phyloP scores from a whole-genome alignment of 257 asterid species.

The Craterostigma plantagineum region DNA sequence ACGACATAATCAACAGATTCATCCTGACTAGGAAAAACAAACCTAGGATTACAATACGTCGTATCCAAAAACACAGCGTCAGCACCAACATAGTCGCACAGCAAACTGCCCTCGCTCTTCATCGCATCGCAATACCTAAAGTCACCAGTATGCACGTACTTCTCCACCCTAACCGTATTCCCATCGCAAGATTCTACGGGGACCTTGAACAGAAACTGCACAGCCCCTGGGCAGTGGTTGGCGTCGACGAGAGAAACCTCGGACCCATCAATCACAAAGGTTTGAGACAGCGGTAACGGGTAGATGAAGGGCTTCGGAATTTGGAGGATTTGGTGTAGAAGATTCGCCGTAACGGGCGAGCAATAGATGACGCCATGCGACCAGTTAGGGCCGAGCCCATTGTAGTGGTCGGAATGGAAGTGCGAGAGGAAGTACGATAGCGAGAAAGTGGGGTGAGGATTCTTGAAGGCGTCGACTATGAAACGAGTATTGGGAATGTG shows the following conservation, averaged over 20 bases:
- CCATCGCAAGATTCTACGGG: constrained; percentile 11
- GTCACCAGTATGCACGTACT: constrained; percentile 85
- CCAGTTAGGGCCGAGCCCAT: constrained; percentile 71
- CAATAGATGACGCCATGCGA: constrained; percentile 55
- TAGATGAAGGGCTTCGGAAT: constrained; percentile 37
- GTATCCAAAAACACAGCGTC: constrained; percentile 79
- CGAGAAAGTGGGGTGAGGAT: constrained; percentile 42
- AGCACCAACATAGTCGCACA: constrained; percentile 51
- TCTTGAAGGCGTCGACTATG: constrained; percentile 62
- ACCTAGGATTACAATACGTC: constrained; percentile 80
- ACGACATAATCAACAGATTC: constrained; percentile 72
- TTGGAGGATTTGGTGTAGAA: constrained; percentile 41
- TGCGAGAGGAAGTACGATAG: constrained; percentile 81
- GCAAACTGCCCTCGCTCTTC: constrained; percentile 20
- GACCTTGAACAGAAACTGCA: constrained; percentile 62
- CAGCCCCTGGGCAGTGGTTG: constrained; percentile 96
- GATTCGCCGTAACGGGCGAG: constrained; percentile 52
- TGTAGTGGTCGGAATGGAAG: constrained; percentile 90
- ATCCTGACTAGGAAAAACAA: constrained; percentile 64
- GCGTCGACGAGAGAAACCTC: constrained; percentile 57
- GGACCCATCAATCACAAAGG: constrained; percentile 41
- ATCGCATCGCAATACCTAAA: constrained; percentile 55
- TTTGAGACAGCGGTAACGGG: constrained; percentile 27
- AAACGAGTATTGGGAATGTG: constrained; percentile 77
- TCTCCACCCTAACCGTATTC: constrained; percentile 30